A percentile compares a stretch with the other conserved stretches of the same genome.
phyloP scores from a whole-genome alignment of 768 basidiomycete species.

The Tulasnella sp. region DNA sequence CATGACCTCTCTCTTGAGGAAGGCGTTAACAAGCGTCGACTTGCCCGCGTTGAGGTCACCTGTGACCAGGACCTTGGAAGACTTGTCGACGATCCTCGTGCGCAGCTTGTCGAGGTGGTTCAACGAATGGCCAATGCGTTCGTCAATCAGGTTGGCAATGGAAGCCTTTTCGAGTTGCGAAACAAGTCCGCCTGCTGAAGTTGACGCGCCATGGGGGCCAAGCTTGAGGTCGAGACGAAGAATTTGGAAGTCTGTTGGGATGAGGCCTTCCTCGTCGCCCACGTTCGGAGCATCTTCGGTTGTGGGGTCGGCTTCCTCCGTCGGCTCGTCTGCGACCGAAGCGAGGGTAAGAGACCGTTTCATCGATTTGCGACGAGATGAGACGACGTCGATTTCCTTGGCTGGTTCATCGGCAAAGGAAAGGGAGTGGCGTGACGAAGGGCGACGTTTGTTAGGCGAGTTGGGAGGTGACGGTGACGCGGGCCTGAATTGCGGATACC shows the following conservation, averaged over 20 bases:
- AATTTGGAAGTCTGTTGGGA: conserved; percentile 65
- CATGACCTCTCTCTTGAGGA: conserved; percentile 85
- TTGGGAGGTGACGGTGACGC: conserved; percentile 17
- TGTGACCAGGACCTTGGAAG: conserved; percentile 93
- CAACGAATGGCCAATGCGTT: conserved; percentile 64
- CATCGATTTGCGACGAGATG: conserved; percentile 40
- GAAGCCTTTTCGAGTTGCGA: conserved; percentile 88
- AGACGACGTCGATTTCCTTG: conserved; percentile 55
- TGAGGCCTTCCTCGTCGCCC: conserved; percentile 25
- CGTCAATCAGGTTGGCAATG: conserved; percentile 85
- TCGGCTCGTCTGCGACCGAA: conserved; percentile 35
- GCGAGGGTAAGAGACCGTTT: conserved; percentile 49
- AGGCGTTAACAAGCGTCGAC: conserved; percentile 94
- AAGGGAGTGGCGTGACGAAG: conserved; percentile 53
- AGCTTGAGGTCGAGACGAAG: conserved; percentile 90
- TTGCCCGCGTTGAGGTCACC: conserved; percentile 98
- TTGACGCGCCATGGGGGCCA: conserved; percentile 58
- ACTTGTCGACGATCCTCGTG: conserved; percentile 79
- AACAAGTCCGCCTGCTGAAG: conserved; percentile 64
- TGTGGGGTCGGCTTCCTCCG: conserved; percentile 41
- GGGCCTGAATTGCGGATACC: conserved; percentile 52
- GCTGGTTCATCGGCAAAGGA: conserved; percentile 80
- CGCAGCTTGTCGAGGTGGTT: conserved; percentile 79
- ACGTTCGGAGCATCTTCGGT: conserved; percentile 27
- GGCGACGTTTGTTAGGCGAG: conserved; percentile 23